These are phyloP conservation scores for Meyerozyma sp. DNA, from an alignment of 1,139 yeast species.

Conservation along the genomic window DNA sequence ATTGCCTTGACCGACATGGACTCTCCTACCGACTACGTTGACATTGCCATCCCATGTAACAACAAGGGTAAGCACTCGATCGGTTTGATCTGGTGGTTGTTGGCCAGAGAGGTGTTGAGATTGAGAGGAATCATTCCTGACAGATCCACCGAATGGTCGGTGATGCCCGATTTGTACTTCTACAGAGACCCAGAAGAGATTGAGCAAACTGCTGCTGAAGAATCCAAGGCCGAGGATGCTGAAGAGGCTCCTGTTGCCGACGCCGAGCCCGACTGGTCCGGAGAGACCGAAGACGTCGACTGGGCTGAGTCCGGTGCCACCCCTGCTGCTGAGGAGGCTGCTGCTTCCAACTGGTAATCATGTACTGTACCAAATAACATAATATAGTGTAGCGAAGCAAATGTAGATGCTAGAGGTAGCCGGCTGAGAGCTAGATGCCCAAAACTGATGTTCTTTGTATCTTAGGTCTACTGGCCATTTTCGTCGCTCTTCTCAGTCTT, in stretches of 20 bases:
- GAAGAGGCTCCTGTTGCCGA: slow-evolving; percentile 50
- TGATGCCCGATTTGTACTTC: slow-evolving; percentile 99
- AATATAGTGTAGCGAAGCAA: slow-evolving; percentile 5
- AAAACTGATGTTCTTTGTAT: no score
- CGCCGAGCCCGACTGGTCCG: slow-evolving; percentile 50
- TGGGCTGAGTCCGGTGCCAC: slow-evolving; percentile 63
- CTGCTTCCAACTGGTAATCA: slow-evolving; percentile 50
- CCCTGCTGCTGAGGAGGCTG: slow-evolving; percentile 76
- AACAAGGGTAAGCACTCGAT: slow-evolving; percentile 99
- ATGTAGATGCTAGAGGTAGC: not conserved
- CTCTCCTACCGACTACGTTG: slow-evolving; percentile 98
- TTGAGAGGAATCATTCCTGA: slow-evolving; percentile 96
- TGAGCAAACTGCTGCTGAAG: slow-evolving; percentile 77
- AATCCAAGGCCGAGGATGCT: slow-evolving; percentile 48
- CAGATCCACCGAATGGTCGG: slow-evolving; percentile 97
- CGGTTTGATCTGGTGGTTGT: slow-evolving; percentile 99
- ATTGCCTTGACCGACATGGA: slow-evolving; percentile 98
- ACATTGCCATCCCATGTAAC: slow-evolving; percentile 99
- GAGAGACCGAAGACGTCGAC: slow-evolving; percentile 59
- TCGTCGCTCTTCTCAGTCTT: no score
- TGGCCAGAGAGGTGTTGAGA: slow-evolving; percentile 99
- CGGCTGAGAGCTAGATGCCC: no score
- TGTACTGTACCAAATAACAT: slow-evolving; percentile 8
- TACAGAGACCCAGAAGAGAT: slow-evolving; percentile 99
- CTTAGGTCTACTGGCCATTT: no score